Evolutionary conservation across 2,329 filamentous ascomycete species (phyloP).

Genomic region (Apiospora sp.): DNA sequence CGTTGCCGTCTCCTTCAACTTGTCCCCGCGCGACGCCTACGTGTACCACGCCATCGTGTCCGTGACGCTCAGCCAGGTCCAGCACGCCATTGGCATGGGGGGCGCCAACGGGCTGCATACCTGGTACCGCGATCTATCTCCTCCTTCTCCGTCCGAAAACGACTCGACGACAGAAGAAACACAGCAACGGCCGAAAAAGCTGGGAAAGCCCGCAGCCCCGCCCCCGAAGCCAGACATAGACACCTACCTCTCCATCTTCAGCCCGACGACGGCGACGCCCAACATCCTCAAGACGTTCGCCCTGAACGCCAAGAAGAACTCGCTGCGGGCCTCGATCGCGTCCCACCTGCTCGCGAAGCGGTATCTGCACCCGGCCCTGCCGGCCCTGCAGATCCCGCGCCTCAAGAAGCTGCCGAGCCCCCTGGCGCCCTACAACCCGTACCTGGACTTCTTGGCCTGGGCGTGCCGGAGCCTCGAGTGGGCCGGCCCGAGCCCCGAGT

Average conservation of each 20-base stretch:
- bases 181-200: background rate
- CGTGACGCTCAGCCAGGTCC: conserved; percentile 57
- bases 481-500: conserved; percentile 64
- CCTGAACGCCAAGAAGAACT: conserved; percentile 60
- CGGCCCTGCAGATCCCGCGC: conserved; percentile 51
- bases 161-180: conserved; percentile 16
- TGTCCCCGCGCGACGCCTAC: conserved; percentile 55
- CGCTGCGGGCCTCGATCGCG: conserved; percentile 64
- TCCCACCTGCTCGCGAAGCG: conserved; percentile 62
- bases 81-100: conserved; percentile 54
- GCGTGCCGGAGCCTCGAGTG: conserved; percentile 70
- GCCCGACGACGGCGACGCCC: conserved; percentile 63
- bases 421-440: conserved; percentile 61
- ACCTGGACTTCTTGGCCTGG: conserved; percentile 73
- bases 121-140: conserved; percentile 53
- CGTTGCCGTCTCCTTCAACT: conserved; percentile 51
- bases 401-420: conserved; percentile 46
- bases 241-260: conserved; percentile 74
- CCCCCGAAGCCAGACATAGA: conserved; percentile 66
- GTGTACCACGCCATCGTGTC: conserved; percentile 61
- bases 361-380: conserved; percentile 55
- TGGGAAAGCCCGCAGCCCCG: conserved; percentile 40
- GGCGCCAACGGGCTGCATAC: conserved; percentile 54
- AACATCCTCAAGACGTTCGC: conserved; percentile 69
- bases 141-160: conserved; percentile 36